These are phyloP conservation scores for Penicillium griseofulvum DNA, from an alignment of 2,329 filamentous ascomycete species.

Conservation along the genomic window DNA sequence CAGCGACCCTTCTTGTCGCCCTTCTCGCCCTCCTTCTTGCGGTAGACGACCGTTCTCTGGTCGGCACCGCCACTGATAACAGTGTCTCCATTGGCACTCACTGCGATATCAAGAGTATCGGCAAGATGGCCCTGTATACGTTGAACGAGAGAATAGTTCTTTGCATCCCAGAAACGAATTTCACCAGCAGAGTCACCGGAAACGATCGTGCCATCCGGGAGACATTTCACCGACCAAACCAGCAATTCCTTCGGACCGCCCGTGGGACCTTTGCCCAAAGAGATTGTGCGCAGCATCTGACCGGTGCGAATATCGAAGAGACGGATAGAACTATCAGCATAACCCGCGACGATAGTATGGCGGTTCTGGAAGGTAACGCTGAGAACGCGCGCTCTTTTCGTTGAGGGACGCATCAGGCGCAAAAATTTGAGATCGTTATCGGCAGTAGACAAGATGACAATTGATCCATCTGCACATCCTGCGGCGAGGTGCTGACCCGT, in stretches of 20 bases:
- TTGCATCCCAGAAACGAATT: conserved; percentile 88
- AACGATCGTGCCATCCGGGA: conserved; percentile 84
- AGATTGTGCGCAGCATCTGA: conserved; percentile 74
- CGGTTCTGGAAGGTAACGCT: conserved; percentile 87
- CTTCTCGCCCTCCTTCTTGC: conserved; percentile 51
- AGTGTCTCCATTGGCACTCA: conserved; percentile 73
- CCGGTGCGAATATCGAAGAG: conserved; percentile 83
- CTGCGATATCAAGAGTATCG: conserved; percentile 84
- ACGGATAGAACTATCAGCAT: conserved; percentile 93
- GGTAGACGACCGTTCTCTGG: conserved; percentile 79
- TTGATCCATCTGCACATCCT: conserved; percentile 86
- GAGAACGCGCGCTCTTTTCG: conserved; percentile 83
- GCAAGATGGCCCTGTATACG: conserved; percentile 82
- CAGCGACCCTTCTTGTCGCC: conserved; percentile 64
- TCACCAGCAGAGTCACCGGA: conserved; percentile 95
- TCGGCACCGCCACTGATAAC: conserved; percentile 93
- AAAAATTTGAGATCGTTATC: conserved; percentile 81
- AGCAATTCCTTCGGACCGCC: conserved; percentile 81
- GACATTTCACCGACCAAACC: conserved; percentile 88
- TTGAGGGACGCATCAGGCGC: conserved; percentile 70
- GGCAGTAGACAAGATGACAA: conserved; percentile 82
- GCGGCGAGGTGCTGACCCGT: conserved; percentile 68
- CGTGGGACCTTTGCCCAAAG: conserved; percentile 72
- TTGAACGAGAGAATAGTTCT: conserved; percentile 84
- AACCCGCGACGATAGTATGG: conserved; percentile 80